These are phyloP conservation scores for Starmera pachycereana DNA, from an alignment of 805 yeast species.

Conservation along the genomic window DNA sequence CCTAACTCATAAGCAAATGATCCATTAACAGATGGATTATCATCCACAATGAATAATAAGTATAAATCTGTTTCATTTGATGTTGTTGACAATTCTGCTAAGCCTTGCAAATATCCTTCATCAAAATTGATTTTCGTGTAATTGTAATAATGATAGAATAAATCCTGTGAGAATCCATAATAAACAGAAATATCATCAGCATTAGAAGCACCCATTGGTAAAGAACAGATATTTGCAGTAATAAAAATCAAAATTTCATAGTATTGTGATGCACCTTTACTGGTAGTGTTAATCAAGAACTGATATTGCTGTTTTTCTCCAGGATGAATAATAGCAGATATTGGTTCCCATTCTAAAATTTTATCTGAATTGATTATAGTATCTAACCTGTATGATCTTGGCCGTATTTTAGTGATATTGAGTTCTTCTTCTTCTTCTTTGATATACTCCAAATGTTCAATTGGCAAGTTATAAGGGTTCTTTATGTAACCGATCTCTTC, in stretches of 20 bases:
- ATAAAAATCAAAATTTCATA: background rate
- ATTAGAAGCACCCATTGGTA: background rate
- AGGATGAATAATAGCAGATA: background rate
- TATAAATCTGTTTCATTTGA: background rate
- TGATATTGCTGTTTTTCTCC: background rate
- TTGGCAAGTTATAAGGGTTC: too few species aligned
- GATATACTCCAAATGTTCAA: too few species aligned
- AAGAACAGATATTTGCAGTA: background rate
- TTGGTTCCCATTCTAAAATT: constrained; percentile 1
- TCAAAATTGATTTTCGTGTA: background rate
- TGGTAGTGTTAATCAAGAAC: constrained; percentile 1
- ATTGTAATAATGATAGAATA: background rate
- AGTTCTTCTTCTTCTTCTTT: too few species aligned
- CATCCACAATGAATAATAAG: background rate
- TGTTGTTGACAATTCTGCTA: background rate
- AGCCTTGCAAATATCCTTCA: background rate
- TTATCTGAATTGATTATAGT: background rate
- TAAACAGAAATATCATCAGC: background rate
- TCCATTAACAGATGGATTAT: background rate
- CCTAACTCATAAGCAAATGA: constrained; percentile 33
- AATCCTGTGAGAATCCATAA: background rate
- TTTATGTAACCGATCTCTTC: too few species aligned
- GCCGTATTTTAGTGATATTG: too few species aligned
- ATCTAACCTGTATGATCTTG: background rate
- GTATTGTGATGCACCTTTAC: background rate